Base-by-base conservation (phyloP, 2,329 filamentous ascomycete genomes). In the Ilyonectria mors-panacis region DNA sequence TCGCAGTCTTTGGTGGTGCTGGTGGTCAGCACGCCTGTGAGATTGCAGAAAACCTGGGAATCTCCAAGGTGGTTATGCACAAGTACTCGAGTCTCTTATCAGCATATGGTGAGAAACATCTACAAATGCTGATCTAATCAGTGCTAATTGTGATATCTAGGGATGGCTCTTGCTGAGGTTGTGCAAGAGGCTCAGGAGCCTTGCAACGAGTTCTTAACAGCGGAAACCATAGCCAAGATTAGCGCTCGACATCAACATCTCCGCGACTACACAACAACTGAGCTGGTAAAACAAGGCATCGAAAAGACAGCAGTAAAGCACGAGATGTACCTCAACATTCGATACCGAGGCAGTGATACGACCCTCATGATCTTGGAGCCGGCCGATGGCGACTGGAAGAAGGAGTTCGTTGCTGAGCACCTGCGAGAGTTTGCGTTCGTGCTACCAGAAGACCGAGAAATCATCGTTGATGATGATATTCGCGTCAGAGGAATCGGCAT, bases 1-100 rank as follows among this genome's bases (percentile, higher is more conserved):
- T 80, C 9, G 75, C 75, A 6, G 67, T 68, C 23, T 81, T 94
- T 77, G 92, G 92, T 21, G 92, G 92, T 69, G 92, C 92, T 6
- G 92, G 92, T 66, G 92, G 92, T 0, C 92, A 94, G 60, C 83
- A 85, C 64, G 82, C 83, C 0, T 81, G 79, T 19, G 77, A 78
- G 0, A 81, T 85, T 53, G 83, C 82, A 2, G 70, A 75, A 3
- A 77, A 79, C 1, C 76, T 85, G 0, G 80, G 81, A 0, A 84
- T 85, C 33, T 71, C 69, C 8, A 75, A 75, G 1, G 78, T 84
- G 15, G 68, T 85, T 4, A 80, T 85, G 21, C 83, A 83, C 63
- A 78, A 79, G 23, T 82, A 78, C 55, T 82, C 80, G 0, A 79
- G 77, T 7, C 75, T 83, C 10, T 72, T 85, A 1, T 84, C 82